phyloP scores from a whole-genome alignment of 176 grass and related monocot species.

The Avena sativa region DNA sequence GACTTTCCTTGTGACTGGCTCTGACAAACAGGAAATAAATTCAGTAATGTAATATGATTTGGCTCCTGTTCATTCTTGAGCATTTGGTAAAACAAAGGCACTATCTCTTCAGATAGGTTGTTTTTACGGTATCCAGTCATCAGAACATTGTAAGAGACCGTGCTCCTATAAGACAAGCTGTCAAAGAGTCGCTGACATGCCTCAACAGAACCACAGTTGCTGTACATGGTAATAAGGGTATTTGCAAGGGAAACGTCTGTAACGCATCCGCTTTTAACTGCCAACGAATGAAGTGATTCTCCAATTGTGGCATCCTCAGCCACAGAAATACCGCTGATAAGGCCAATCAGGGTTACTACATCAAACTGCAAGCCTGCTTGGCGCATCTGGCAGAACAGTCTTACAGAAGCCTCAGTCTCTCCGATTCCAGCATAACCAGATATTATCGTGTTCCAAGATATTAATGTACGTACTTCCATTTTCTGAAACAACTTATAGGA shows the following conservation, averaged over 20 bases:
- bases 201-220: slow-evolving; percentile 59
- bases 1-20: slow-evolving; percentile 60
- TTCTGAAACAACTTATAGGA: slow-evolving; percentile 57
- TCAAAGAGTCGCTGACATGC: slow-evolving; percentile 56
- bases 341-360: slow-evolving; percentile 65
- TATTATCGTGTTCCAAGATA: slow-evolving; percentile 88
- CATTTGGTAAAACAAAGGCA: slow-evolving; percentile 64
- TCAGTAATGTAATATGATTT: slow-evolving; percentile 64
- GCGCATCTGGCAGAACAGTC: slow-evolving; percentile 56
- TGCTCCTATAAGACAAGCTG: slow-evolving; percentile 39
- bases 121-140: slow-evolving; percentile 77
- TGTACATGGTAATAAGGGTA: slow-evolving; percentile 79
- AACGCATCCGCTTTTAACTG: slow-evolving; percentile 65
- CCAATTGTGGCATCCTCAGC: slow-evolving; percentile 42
- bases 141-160: slow-evolving; percentile 65
- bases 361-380: slow-evolving; percentile 53
- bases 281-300: slow-evolving; percentile 57
- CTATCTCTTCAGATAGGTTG: slow-evolving; percentile 46
- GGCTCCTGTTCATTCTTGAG: slow-evolving; percentile 43
- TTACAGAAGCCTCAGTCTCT: slow-evolving; percentile 47
- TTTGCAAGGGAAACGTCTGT: slow-evolving; percentile 65
- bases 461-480: slow-evolving; percentile 41
- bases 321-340: slow-evolving; percentile 47
- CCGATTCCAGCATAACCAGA: slow-evolving; percentile 54
- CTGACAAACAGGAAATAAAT: slow-evolving; percentile 63